A percentile compares a stretch with the other conserved stretches of the same genome.
phyloP scores from a whole-genome alignment of 805 yeast genomes.

The Candida ortonii region DNA sequence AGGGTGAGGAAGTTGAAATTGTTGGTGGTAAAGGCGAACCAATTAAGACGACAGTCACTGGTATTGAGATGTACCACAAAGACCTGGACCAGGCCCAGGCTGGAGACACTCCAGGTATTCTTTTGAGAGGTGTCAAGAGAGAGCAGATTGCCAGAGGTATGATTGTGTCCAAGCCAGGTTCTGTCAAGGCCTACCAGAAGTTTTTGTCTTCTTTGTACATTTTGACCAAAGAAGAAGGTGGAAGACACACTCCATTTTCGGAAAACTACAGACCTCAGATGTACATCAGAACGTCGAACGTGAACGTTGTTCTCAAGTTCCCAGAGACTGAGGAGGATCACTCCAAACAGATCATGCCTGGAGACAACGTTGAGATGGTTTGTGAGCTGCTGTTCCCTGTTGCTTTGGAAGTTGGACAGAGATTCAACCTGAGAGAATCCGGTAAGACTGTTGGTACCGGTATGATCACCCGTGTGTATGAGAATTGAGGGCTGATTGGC shows the following conservation, averaged over 20 bases:
- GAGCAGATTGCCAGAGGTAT: slow-evolving; percentile 96
- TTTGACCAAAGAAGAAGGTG: slow-evolving; percentile 97
- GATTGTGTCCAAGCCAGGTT: slow-evolving; percentile 91
- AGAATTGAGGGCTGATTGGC: slow-evolving; percentile 17
- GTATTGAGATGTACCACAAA: slow-evolving; percentile 99
- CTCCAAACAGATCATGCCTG: slow-evolving; percentile 91
- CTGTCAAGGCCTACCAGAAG: slow-evolving; percentile 90
- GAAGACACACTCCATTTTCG: slow-evolving; percentile 97
- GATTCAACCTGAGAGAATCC: slow-evolving; percentile 99
- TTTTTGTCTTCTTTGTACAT: slow-evolving; percentile 91
- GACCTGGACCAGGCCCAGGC: slow-evolving; percentile 97
- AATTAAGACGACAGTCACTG: slow-evolving; percentile 91
- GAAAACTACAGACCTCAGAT: slow-evolving; percentile 98
- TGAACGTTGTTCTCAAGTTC: slow-evolving; percentile 85
- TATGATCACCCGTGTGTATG: slow-evolving; percentile 72
- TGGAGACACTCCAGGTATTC: slow-evolving; percentile 98
- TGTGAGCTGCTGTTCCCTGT: slow-evolving; percentile 87
- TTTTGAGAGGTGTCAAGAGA: slow-evolving; percentile 97
- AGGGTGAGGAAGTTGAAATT: slow-evolving; percentile 97
- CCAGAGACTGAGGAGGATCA: slow-evolving; percentile 78
- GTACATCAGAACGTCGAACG: slow-evolving; percentile 95
- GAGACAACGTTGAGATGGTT: slow-evolving; percentile 97
- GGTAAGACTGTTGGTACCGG: slow-evolving; percentile 99
- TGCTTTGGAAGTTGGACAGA: slow-evolving; percentile 93
- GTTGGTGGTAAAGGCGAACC: slow-evolving; percentile 89